Evolutionary conservation across 441 rosid species (phyloP).

Genomic region (Populus trichocarpa): DNA sequence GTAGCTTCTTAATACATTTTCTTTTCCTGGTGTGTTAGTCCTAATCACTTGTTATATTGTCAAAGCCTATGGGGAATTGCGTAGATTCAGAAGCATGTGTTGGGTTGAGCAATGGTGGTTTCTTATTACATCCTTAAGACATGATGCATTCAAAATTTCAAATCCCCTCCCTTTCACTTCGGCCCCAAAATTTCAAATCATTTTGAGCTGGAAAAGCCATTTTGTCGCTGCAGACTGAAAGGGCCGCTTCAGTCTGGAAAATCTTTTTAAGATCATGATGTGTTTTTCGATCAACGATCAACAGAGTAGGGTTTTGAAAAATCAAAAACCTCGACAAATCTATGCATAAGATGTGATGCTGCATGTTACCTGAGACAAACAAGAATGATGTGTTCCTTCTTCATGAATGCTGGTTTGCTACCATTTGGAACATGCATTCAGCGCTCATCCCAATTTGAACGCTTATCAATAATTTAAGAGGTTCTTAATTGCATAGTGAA

Average conservation of each 20-base stretch:
- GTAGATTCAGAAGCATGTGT: not conserved
- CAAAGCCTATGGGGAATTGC: not conserved
- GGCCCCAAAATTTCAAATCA: not conserved
- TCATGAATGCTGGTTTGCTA: too few relatives aligned
- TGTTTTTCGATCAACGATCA: not conserved
- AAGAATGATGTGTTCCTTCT: too few relatives aligned
- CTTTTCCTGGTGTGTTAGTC: not conserved
- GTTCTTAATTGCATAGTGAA: too few relatives aligned
- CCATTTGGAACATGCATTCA: too few relatives aligned
- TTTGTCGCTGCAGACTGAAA: not conserved
- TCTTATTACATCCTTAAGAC: not conserved
- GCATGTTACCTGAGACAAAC: not conserved
- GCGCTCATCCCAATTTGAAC: too few relatives aligned
- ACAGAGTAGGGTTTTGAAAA: not conserved
- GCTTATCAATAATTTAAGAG: too few relatives aligned
- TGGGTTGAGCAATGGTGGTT: not conserved
- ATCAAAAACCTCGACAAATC: not conserved
- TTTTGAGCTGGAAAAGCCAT: not conserved
- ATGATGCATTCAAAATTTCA: not conserved
- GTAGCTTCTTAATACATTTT: not conserved
- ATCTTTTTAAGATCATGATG: not conserved
- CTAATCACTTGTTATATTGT: not conserved
- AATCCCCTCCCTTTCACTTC: not conserved
- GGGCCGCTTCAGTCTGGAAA: not conserved
- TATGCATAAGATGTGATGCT: not conserved